Evolutionary conservation across 148 eudicot species (phyloP).

Genomic region (Selenicereus undatus): DNA sequence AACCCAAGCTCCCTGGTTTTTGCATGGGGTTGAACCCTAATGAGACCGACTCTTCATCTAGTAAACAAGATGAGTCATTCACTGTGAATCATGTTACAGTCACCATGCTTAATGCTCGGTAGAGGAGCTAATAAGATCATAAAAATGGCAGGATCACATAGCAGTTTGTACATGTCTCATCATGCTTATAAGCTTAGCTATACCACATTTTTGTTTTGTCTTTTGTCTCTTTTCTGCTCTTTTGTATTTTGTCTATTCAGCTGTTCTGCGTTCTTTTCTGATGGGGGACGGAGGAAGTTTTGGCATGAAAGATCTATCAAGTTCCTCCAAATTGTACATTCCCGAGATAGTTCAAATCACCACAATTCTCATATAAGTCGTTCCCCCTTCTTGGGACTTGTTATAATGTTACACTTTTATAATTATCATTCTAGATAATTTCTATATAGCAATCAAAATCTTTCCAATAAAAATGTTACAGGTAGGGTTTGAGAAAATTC

Average conservation of each 20-base stretch:
- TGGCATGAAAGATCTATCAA: background rate
- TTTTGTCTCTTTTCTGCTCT: background rate
- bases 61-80: slow-evolving; percentile 57
- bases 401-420: too few relatives aligned
- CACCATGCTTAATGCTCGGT: slow-evolving; percentile 61
- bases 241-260: background rate
- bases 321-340: slow-evolving; percentile 10
- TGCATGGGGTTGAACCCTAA: slow-evolving; percentile 44
- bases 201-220: background rate
- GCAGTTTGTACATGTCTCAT: background rate
- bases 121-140: slow-evolving; percentile 22
- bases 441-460: too few relatives aligned
- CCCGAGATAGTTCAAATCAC: background rate
- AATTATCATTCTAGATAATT: too few relatives aligned
- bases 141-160: background rate
- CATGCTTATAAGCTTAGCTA: background rate
- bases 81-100: slow-evolving; percentile 67
- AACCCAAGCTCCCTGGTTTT: slow-evolving; percentile 63
- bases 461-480: too few relatives aligned
- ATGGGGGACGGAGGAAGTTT: background rate
- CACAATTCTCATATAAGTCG: background rate
- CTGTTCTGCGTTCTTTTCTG: background rate
- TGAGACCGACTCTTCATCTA: slow-evolving; percentile 53
- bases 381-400: background rate
- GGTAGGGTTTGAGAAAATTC: too few relatives aligned